Evolutionary conservation across 2,329 filamentous ascomycete species (phyloP).

Genomic region (Diplocarpon rosae): DNA sequence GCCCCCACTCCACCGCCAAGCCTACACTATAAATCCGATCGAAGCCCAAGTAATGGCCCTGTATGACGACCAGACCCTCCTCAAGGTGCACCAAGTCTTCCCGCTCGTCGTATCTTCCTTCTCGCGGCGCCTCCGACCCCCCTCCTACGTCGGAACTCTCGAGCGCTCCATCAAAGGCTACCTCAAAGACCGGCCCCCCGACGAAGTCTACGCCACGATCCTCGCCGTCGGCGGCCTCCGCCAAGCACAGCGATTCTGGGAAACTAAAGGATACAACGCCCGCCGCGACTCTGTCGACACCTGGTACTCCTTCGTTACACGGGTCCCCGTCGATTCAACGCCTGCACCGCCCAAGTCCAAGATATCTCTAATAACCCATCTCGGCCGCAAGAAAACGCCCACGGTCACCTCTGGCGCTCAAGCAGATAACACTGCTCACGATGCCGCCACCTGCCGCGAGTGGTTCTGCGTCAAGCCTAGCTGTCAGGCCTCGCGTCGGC

Average conservation of each 20-base stretch:
- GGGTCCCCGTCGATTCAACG: slow-evolving; percentile 30
- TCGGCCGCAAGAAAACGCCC: slow-evolving; percentile 47
- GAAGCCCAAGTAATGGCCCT: slow-evolving; percentile 50
- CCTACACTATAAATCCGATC: slow-evolving; percentile 52
- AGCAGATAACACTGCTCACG: slow-evolving; percentile 20
- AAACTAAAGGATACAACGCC: slow-evolving; percentile 54
- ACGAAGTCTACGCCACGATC: slow-evolving; percentile 51
- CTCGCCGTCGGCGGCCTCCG: slow-evolving; percentile 49
- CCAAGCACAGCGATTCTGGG: slow-evolving; percentile 54
- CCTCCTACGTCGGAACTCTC: slow-evolving; percentile 52
- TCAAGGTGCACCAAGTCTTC: slow-evolving; percentile 54
- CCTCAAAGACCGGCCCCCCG: slow-evolving; percentile 48
- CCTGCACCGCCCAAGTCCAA: slow-evolving; percentile 34
- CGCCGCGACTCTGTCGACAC: slow-evolving; percentile 46
- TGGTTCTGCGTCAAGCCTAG: slow-evolving; percentile 28
- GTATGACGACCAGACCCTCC: slow-evolving; percentile 52
- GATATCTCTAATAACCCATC: slow-evolving; percentile 35
- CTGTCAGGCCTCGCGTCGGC: slow-evolving; percentile 19
- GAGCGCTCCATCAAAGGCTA: slow-evolving; percentile 54
- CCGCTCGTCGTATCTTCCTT: slow-evolving; percentile 55
- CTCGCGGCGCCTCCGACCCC: slow-evolving; percentile 48
- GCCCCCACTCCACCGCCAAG: slow-evolving; percentile 38
- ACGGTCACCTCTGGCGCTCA: slow-evolving; percentile 6
- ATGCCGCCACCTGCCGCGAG: slow-evolving; percentile 22
- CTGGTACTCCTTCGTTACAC: slow-evolving; percentile 45